Evolutionary conservation across 331 rosid species (phyloP).

Genomic region (Ulmus americana): DNA sequence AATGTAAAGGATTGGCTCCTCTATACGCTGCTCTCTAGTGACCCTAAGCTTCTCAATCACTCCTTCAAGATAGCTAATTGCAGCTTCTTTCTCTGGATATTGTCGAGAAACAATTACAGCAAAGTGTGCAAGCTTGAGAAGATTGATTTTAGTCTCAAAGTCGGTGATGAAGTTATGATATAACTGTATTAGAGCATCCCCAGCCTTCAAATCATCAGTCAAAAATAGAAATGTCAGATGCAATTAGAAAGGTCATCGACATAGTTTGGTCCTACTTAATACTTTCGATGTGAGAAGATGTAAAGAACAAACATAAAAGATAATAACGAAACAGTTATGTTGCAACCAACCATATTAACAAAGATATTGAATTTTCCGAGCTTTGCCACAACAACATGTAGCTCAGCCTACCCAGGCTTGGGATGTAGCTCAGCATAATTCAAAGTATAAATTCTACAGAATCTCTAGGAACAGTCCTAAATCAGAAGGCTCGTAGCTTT

Average conservation of each 20-base stretch:
- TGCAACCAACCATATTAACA: not conserved
- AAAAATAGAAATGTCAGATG: conserved; percentile 20
- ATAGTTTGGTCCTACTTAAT: not conserved
- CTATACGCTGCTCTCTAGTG: conserved; percentile 84
- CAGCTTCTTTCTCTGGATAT: conserved; percentile 93
- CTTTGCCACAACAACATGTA: not conserved
- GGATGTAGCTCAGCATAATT: not conserved
- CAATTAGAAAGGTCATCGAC: not conserved
- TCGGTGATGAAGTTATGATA: conserved; percentile 97
- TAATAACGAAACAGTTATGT: not conserved
- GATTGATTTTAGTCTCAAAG: conserved; percentile 96
- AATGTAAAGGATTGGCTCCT: conserved; percentile 85
- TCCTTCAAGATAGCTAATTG: conserved; percentile 78
- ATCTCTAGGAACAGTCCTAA: not conserved
- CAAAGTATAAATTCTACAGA: not conserved
- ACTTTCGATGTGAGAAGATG: not conserved
- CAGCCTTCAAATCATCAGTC: conserved; percentile 58
- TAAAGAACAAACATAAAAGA: not conserved
- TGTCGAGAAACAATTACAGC: conserved; percentile 92
- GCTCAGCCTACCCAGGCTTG: not conserved
- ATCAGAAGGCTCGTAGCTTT: not conserved
- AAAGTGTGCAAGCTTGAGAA: conserved; percentile 98
- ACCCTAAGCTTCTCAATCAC: conserved; percentile 82
- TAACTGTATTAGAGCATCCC: conserved; percentile 87
- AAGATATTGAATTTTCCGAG: not conserved